A percentile compares a stretch with the other conserved stretches of the same genome.
These are phyloP conservation scores for Combretum micranthum DNA, from an alignment of 345 rosid species.

Conservation along the genomic window DNA sequence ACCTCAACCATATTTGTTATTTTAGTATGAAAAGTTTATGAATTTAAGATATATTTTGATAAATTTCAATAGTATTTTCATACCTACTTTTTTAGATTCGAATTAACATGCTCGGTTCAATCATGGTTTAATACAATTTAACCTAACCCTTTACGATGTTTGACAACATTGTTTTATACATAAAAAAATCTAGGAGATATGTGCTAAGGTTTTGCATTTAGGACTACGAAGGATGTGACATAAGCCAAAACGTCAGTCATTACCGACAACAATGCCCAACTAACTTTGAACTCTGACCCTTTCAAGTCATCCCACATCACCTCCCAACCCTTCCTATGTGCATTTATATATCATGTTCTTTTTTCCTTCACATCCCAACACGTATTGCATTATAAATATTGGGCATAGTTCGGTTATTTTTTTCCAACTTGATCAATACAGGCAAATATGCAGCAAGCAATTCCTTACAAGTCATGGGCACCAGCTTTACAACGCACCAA, in stretches of 20 bases:
- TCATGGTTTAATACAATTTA: too few species aligned
- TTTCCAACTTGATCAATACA: neutral
- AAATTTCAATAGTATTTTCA: too few species aligned
- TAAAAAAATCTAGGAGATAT: too few species aligned
- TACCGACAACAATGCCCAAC: conserved; percentile 8
- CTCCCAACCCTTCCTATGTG: neutral
- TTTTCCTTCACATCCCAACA: neutral
- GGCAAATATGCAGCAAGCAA: conserved; percentile 26
- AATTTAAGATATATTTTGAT: too few species aligned
- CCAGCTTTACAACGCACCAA: conserved; percentile 6
- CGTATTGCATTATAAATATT: neutral
- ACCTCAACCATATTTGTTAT: too few species aligned
- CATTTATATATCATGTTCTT: neutral
- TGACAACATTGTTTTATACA: too few species aligned
- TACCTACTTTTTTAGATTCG: too few species aligned
- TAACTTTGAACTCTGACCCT: conserved; percentile 21
- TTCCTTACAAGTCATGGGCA: conserved; percentile 25
- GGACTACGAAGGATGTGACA: too few species aligned
- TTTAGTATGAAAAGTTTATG: too few species aligned
- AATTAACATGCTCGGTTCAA: too few species aligned
- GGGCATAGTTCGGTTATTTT: neutral
- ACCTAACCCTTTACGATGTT: too few species aligned
- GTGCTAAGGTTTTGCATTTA: too few species aligned
- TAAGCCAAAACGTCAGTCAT: conserved; percentile 2
- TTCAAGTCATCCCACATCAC: neutral